Evolutionary conservation across 2,329 filamentous ascomycete genomes (phyloP).

Genomic region (Sclerotiophoma versabilis): DNA sequence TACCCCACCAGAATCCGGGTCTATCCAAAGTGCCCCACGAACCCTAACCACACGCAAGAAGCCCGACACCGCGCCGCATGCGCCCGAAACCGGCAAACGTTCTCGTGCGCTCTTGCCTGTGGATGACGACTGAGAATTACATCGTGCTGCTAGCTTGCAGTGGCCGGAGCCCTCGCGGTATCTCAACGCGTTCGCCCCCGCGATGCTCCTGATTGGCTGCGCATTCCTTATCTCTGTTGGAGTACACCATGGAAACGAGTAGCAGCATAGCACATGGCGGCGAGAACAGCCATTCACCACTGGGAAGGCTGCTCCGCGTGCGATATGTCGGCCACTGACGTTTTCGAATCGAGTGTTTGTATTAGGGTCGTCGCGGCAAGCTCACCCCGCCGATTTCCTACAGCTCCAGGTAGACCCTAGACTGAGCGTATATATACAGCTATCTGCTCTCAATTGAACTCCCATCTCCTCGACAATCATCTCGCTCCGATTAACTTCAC

Average conservation of each 20-base stretch:
- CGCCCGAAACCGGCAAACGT: constrained; percentile 26
- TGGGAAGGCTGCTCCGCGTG: constrained; percentile 70
- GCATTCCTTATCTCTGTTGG: constrained; percentile 42
- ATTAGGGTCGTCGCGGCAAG: constrained; percentile 23
- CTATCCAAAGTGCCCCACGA: constrained; percentile 9
- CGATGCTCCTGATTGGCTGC: constrained; percentile 37
- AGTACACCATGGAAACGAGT: constrained; percentile 45
- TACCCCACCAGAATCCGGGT: constrained; percentile 11
- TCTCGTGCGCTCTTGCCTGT: constrained; percentile 6
- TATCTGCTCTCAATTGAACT: constrained; percentile 17
- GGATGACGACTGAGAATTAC: constrained; percentile 41
- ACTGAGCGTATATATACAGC: constrained; percentile 38
- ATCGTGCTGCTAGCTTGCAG: constrained; percentile 22
- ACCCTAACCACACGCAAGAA: constrained; percentile 7
- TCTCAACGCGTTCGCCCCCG: constrained; percentile 36
- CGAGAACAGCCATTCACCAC: constrained; percentile 34
- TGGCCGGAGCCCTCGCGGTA: constrained; percentile 29
- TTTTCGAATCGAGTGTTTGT: constrained; percentile 58
- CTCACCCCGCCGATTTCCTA: constrained; percentile 27
- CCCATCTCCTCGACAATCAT: constrained; percentile 15
- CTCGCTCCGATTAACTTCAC: constrained; percentile 19
- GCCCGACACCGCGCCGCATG: constrained; percentile 20
- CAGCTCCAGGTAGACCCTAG: constrained; percentile 21
- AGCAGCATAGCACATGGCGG: constrained; percentile 29
- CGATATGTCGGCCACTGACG: constrained; percentile 66